Percentiles rank a stretch among this genome's conserved stretches.
Evolutionary conservation across 164 flowering plant genomes (phyloP).

Genomic region (Kalanchoe fedtschenkoi): DNA sequence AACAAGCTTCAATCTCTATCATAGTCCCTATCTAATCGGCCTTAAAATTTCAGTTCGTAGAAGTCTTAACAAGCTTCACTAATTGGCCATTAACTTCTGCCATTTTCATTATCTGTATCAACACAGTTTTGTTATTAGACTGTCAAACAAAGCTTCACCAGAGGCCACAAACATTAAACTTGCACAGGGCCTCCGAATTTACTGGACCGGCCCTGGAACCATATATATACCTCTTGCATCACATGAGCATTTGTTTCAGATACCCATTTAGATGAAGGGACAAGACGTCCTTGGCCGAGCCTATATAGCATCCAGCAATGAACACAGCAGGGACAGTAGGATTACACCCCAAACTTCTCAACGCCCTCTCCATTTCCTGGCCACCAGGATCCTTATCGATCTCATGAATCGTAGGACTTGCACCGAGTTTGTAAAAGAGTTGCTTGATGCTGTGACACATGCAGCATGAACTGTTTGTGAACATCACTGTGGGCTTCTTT

Average conservation of each 20-base stretch:
- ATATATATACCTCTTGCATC: slow-evolving; percentile 28
- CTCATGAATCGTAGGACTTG: background rate
- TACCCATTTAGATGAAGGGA: slow-evolving; percentile 23
- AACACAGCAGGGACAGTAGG: slow-evolving; percentile 11
- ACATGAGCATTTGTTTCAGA: slow-evolving; percentile 20
- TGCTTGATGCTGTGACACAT: background rate
- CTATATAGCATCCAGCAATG: slow-evolving; percentile 14
- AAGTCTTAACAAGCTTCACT: no score
- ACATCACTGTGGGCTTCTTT: background rate
- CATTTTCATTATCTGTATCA: no score
- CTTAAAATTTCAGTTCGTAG: no score
- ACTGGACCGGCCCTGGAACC: no score
- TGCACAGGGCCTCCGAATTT: no score
- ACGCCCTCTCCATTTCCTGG: background rate
- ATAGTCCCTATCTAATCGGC: background rate
- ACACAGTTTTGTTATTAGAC: no score
- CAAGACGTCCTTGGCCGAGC: slow-evolving; percentile 19
- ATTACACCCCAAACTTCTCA: slow-evolving; percentile 2
- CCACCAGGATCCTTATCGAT: background rate
- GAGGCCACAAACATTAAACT: no score
- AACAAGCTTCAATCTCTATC: no score
- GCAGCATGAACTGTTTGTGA: background rate
- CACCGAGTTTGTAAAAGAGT: background rate
- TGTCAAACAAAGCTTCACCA: no score
- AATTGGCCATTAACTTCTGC: no score